Base-by-base conservation (phyloP, 2,329 filamentous ascomycete genomes). In the Ceratocystis alfenasii region DNA sequence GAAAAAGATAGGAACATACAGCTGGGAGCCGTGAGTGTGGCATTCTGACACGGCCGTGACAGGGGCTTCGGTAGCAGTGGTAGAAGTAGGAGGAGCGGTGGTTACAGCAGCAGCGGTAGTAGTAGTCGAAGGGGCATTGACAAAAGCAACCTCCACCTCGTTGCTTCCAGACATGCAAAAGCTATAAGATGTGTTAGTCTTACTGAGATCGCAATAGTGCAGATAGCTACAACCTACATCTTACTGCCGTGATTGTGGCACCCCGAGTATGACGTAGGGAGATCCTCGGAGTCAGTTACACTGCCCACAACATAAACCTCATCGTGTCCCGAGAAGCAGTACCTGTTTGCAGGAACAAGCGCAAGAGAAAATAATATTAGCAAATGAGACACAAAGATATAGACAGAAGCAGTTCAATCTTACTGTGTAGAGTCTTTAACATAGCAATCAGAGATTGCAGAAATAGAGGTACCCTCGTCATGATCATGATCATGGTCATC, bases 161-260 rank as follows among this genome's bases (percentile, higher is more conserved):
- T 77, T 75, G 20, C 74, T 74, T 0, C 75, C 76, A 10, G 72
- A 75, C 69, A 79, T 72, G 68, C 80, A 81, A 69, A 55, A 66
- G 17, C 64, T 66, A 55, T 3, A 30, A 22, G 5, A 7, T 3
- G 25, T 5, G 50, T 65, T 36, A 59, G 50, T n/a, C 59, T n/a
- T 6, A 1, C 17, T 5, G 30, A 2, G 7, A 1, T 3, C 36
- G 12, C 12, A 36, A 46, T n/a, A 2, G 46, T 73, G 78, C 0
- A 22, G 12, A 3, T 55, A 28, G 80, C 70, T 33, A 20, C 5
- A 7, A 67, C 64, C 5, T 76, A 87, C 83, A 78, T 79, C 60
- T 84, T 78, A 2, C 73, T 71, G 17, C 77, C 85, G 73, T 89
- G 86, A 0, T 74, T 70, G 72, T 89, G 86, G 71, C 87, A 89